phyloP scores from a whole-genome alignment of 306 rosid genomes.

The Nissolia schottii region DNA sequence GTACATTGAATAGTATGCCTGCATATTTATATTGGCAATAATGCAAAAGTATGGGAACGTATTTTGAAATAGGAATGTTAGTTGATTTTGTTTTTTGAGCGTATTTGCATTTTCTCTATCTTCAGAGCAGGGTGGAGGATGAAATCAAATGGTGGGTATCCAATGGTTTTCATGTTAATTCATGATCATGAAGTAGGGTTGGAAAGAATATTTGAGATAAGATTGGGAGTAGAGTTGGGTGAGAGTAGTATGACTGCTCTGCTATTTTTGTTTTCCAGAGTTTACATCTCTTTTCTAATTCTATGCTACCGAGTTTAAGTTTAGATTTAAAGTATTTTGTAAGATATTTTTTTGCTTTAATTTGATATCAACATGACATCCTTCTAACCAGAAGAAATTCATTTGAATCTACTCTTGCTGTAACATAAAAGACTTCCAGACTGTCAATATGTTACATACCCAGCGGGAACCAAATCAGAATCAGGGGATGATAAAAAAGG shows the following conservation, averaged over 20 bases:
- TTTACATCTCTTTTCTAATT: background rate
- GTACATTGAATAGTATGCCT: conserved; percentile 8
- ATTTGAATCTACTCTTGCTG: background rate
- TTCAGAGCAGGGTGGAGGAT: background rate
- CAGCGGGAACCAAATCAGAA: no score
- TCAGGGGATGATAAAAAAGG: no score
- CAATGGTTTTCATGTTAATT: background rate
- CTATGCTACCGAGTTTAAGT: conserved; percentile 2
- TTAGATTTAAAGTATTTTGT: background rate
- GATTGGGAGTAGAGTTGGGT: background rate
- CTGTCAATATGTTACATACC: no score
- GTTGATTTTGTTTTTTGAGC: background rate
- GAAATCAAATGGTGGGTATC: background rate
- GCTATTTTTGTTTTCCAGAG: background rate
- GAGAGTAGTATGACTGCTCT: background rate
- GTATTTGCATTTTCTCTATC: background rate
- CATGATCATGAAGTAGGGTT: background rate
- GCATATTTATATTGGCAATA: conserved; percentile 7
- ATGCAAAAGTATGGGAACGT: background rate
- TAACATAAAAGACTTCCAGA: background rate
- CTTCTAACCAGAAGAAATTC: background rate
- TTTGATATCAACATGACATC: background rate
- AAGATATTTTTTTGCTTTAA: background rate
- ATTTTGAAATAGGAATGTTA: background rate
- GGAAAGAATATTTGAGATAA: background rate